Base-by-base conservation (phyloP, 345 rosid species). In the Eutrema yunnanense region DNA sequence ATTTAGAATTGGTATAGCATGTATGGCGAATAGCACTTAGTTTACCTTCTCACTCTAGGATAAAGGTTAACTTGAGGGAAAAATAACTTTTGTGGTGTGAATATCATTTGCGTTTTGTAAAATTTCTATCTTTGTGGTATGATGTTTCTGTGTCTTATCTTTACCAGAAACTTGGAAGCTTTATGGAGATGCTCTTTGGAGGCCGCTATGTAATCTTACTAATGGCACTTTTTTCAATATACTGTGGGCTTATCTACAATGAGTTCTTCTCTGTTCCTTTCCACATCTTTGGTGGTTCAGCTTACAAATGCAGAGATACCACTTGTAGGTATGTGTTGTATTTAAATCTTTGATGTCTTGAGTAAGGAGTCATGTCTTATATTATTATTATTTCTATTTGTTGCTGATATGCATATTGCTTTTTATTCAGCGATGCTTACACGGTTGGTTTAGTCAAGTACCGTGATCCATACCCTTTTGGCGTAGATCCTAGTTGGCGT, bases 401-500 rank as follows among this genome's bases (percentile, higher is more conserved):
- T 38, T 65, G 4, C 62, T 64, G 30, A 77, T 58, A 58, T 50
- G 42, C 71, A 49, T 40, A 67, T 80, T 65, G 63, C 40, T 41
- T 59, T 73, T 65, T 66, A 77, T 73, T 44, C 85, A 94, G 98
- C 58, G 95, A 94, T 84, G 96, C 96, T 11, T 32, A 73, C 48
- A 66, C 93, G 16, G 84, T 38, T 66, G 98, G 98, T 75, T 82
- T 94, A 79, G 43, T 91, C 60, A 94, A 91, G 82, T 87, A 81
- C 80, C 90, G 67, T 72, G 96, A 85, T 81, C 80, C 96, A 48
- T 91, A 91, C 79, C 96, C 98, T 49, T 94, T 94, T 74, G 98
- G 98, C 44, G 96, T 94, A 57, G 98, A 94, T 87, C 98, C 98
- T 58, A 89, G 95, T 69, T 94, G 98, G 98, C 97, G 97, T 66